Evolutionary conservation across 202 grass and related monocot genomes (phyloP).

Genomic region (Carex sylvatica): DNA sequence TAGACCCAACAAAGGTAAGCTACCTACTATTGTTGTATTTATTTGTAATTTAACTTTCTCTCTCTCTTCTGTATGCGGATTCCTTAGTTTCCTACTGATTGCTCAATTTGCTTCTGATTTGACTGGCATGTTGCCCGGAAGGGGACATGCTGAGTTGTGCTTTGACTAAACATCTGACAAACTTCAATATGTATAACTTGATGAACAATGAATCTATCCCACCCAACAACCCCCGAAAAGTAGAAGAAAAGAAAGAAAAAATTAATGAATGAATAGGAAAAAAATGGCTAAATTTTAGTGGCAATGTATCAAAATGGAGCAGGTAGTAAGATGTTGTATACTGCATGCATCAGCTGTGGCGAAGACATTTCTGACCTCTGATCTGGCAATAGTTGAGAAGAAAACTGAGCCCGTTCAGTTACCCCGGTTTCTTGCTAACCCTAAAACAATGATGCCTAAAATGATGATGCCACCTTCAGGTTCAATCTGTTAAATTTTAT

Average conservation of each 20-base stretch:
- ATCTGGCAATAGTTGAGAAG: constrained; percentile 67
- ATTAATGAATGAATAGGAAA: neutral
- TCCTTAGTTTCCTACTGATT: neutral
- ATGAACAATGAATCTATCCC: constrained; percentile 3
- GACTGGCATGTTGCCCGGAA: neutral
- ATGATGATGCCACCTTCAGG: constrained; percentile 6
- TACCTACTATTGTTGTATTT: neutral
- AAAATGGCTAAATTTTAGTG: neutral
- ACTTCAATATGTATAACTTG: constrained; percentile 11
- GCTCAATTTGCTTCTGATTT: neutral
- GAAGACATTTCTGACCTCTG: constrained; percentile 81
- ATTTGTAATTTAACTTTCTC: neutral
- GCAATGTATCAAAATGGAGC: neutral
- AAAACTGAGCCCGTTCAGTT: constrained; percentile 50
- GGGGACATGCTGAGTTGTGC: neutral
- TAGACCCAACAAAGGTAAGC: constrained; percentile 82
- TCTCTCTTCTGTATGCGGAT: neutral
- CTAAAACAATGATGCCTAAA: constrained; percentile 45
- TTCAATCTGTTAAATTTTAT: neutral
- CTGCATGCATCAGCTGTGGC: constrained; percentile 81
- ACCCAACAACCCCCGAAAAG: neutral
- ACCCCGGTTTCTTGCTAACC: constrained; percentile 48
- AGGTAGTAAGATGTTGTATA: constrained; percentile 95
- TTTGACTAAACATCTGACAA: neutral
- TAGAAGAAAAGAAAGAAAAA: neutral